Evolutionary conservation across 1,139 yeast species (phyloP).

Genomic region (Suhomyces kunorum): DNA sequence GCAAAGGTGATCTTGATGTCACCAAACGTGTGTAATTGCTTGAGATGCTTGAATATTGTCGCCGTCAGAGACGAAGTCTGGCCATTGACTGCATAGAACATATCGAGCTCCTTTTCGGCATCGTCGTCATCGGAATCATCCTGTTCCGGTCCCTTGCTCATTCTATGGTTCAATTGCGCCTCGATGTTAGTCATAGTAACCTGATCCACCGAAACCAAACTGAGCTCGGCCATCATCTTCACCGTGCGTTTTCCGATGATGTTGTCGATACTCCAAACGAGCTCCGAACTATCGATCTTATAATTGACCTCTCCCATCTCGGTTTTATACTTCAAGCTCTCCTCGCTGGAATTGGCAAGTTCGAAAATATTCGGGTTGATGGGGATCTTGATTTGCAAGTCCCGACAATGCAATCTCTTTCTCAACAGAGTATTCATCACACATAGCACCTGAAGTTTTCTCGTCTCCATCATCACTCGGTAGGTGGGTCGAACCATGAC

Average conservation of each 20-base stretch:
- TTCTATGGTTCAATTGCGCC: constrained; percentile 11
- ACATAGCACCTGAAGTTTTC: constrained; percentile 40
- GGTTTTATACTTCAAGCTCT: constrained; percentile 39
- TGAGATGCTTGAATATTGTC: constrained; percentile 18
- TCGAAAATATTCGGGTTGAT: constrained; percentile 37
- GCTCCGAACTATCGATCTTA: constrained; percentile 48
- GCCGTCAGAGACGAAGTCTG: constrained; percentile 31
- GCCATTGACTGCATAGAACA: constrained; percentile 46
- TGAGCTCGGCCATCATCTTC: constrained; percentile 48
- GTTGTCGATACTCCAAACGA: constrained; percentile 62
- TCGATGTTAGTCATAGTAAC: constrained; percentile 7
- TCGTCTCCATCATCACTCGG: constrained; percentile 23
- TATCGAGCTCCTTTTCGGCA: constrained; percentile 37
- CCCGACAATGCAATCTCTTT: constrained; percentile 37
- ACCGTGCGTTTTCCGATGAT: constrained; percentile 51
- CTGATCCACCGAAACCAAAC: constrained; percentile 18
- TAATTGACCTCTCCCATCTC: constrained; percentile 45
- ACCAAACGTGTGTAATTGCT: constrained; percentile 22
- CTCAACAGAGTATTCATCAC: constrained; percentile 37
- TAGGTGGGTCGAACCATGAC: constrained; percentile 41
- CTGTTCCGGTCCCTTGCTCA: background rate
- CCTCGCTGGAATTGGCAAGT: constrained; percentile 35
- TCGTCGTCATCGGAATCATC: constrained; percentile 18
- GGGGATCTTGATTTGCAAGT: constrained; percentile 37
- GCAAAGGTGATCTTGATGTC: constrained; percentile 36